Evolutionary conservation across 164 flowering plant genomes (phyloP), one percentile per base, ranked within the genome.

Genomic region (Berberis thunbergii): DNA sequence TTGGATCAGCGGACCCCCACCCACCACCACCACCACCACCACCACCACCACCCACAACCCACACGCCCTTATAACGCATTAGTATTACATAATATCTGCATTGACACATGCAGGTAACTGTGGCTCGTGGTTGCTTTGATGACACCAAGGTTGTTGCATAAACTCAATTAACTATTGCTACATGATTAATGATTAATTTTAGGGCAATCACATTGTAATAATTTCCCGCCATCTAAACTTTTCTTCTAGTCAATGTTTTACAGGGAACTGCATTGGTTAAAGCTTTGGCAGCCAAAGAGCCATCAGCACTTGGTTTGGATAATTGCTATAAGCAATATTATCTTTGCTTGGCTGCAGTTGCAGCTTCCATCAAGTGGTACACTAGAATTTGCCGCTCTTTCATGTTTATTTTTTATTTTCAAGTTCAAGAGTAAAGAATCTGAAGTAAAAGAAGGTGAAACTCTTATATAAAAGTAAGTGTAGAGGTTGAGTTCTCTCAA

Each of bases 291-390:
- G 88, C 94, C 6, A 78, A 75, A 67, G 97, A 95, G 49, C 97
- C 91, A 49, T 95, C 96, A n/a, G 99, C 88, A 10, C 99, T 95
- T 77, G 91, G 97, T 64, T 74, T 91, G 79, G 99, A 91, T 74
- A 84, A 84, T 67, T 95, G 83, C 54, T 87, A 85, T 80, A 95
- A 95, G 84, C 99, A 95, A 68, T 91, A 95, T 72, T 95, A 95
- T 77, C 96, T 95, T 61, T 91, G 96, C 75, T 75, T 95, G 76
- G 99, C 96, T 76, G 96, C 99, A 57, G 92, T 89, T 54, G 84
- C 97, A 45, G 96, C 99, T 63, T 81, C 84, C 26, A 79, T 91
- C 62, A 95, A 86, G 70, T 95, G 97, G 99, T 91, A 87, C 59
- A 42, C 64, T 41, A 57, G 43, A 67, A 45, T 53, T 63, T 69